Evolutionary conservation across 2,329 filamentous ascomycete species (phyloP).

Genomic region (Colletotrichum caudatum): DNA sequence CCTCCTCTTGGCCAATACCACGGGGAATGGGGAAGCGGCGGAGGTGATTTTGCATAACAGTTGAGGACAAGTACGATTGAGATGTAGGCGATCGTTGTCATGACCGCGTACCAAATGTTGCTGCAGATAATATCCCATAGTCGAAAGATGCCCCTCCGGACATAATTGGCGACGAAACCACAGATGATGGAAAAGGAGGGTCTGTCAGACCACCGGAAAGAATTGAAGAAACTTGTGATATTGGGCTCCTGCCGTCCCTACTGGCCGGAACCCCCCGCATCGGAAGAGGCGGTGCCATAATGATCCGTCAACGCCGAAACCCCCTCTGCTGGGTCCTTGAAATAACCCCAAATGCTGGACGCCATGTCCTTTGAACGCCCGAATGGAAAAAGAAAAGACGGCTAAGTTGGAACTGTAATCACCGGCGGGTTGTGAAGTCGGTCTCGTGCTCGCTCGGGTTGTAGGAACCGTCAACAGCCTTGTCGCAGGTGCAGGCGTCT

Average conservation of each 20-base stretch:
- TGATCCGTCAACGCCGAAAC: background rate
- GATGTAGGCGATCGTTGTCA: background rate
- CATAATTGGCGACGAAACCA: too few relatives aligned
- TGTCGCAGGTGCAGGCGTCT: constrained; percentile 87
- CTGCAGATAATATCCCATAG: background rate
- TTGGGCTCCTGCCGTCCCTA: constrained; percentile 1
- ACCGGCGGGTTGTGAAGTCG: constrained; percentile 80
- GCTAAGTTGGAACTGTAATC: background rate
- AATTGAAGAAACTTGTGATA: background rate
- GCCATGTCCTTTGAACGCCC: background rate
- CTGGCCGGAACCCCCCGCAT: background rate
- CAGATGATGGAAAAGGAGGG: background rate
- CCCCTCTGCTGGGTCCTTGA: background rate
- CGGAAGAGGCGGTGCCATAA: background rate
- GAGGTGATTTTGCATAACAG: too few relatives aligned
- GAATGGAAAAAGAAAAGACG: background rate
- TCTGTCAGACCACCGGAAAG: background rate
- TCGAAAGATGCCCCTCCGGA: background rate
- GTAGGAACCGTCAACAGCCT: constrained; percentile 70
- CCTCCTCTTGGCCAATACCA: background rate
- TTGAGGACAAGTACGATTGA: background rate
- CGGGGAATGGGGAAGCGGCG: too few relatives aligned
- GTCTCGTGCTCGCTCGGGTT: constrained; percentile 76
- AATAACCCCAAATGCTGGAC: background rate
- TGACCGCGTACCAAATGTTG: background rate